Evolutionary conservation across 148 eudicot genomes (phyloP).

Genomic region (Fagopyrum homotropicum): DNA sequence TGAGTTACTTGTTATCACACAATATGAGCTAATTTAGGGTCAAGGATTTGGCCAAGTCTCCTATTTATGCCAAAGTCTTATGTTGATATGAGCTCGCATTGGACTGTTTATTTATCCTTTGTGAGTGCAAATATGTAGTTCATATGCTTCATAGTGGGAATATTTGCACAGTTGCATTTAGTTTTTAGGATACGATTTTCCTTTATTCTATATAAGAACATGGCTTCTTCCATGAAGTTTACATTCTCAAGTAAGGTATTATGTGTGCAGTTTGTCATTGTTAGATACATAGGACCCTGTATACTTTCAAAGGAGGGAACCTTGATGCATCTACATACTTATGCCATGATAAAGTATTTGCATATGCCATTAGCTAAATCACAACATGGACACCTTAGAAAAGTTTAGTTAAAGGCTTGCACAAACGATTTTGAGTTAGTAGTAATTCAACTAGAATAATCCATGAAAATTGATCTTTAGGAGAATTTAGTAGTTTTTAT

Average conservation of each 20-base stretch:
- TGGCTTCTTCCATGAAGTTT: background rate
- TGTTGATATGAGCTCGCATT: too few species aligned
- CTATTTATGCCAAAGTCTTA: too few species aligned
- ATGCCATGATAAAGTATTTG: slow-evolving; percentile 6
- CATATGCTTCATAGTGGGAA: background rate
- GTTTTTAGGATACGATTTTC: background rate
- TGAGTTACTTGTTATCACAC: background rate
- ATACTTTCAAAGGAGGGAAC: background rate
- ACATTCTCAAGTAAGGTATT: background rate
- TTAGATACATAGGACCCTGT: background rate
- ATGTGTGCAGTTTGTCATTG: background rate
- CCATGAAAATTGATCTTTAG: background rate
- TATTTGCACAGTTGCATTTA: background rate
- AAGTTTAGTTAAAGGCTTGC: background rate
- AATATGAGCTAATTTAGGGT: background rate
- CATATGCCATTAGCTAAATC: background rate
- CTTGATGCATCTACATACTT: background rate
- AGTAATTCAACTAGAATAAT: background rate
- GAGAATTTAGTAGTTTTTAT: background rate
- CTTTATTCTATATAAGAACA: background rate
- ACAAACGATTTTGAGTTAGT: background rate
- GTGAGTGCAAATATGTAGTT: background rate
- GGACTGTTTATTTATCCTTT: too few species aligned
- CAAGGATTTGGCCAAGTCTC: too few species aligned
- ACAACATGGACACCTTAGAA: background rate